Conservation (phyloP, 2,329 filamentous ascomycete genomes). For the Cordyceps farinosa region DNA sequence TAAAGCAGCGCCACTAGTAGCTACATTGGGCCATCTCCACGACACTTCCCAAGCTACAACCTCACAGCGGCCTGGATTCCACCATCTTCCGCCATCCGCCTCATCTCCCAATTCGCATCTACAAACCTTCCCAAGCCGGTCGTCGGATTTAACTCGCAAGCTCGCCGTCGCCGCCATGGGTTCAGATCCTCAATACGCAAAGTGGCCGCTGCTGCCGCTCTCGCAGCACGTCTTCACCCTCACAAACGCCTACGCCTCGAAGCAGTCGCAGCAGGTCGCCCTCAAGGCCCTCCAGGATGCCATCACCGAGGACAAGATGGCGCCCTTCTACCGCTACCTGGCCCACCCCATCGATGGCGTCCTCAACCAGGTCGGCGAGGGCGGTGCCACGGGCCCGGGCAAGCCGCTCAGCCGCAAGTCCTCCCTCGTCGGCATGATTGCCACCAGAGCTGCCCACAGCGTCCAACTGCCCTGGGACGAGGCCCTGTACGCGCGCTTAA, state of each 20-base stretch:
- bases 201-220: constrained; percentile 77
- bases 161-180: constrained; percentile 56
- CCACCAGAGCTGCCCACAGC: constrained; percentile 62
- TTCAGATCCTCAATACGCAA: constrained; percentile 79
- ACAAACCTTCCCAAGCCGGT: constrained; percentile 1
- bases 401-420: constrained; percentile 65
- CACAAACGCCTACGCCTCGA: constrained; percentile 72
- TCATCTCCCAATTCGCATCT: constrained; percentile 12
- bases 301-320: constrained; percentile 81
- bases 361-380: constrained; percentile 72
- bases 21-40: constrained; percentile 5
- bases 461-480: constrained; percentile 88
- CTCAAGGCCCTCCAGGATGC: constrained; percentile 75
- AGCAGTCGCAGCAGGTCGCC: constrained; percentile 63
- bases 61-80: constrained; percentile 9
- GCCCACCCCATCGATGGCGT: constrained; percentile 79
- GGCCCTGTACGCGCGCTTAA: constrained; percentile 72
- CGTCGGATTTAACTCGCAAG: not conserved
- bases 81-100: constrained; percentile 18
- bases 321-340: constrained; percentile 79
- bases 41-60: constrained; percentile 8
- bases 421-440: constrained; percentile 71
- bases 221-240: constrained; percentile 84
- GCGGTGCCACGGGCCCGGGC: constrained; percentile 44
- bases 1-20: not conserved